Evolutionary conservation across 768 basidiomycete genomes (phyloP).

Genomic region (Holtermanniella nyarrowii): DNA sequence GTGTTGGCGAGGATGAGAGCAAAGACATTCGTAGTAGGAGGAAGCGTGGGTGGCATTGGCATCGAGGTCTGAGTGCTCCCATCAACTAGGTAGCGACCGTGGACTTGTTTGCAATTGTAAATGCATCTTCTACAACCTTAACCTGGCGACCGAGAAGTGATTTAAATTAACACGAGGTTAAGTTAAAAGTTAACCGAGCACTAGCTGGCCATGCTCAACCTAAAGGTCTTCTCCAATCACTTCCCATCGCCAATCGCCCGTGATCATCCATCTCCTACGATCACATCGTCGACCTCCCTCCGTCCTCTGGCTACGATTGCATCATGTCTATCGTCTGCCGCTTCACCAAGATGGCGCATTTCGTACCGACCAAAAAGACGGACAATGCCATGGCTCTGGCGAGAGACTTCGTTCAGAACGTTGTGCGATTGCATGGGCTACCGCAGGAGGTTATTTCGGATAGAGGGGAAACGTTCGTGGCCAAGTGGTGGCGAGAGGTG

Average conservation of each 20-base stretch:
- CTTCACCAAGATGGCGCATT: slow-evolving; percentile 43
- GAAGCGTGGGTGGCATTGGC: no score
- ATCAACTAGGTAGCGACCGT: no score
- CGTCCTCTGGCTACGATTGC: slow-evolving; percentile 33
- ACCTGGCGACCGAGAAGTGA: no score
- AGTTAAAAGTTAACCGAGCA: no score
- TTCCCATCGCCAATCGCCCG: slow-evolving; percentile 17
- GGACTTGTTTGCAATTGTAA: no score
- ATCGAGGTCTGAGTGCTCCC: no score
- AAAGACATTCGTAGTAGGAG: no score
- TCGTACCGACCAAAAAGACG: slow-evolving; percentile 43
- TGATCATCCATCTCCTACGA: slow-evolving; percentile 43
- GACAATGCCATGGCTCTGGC: no score
- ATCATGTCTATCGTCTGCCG: slow-evolving; percentile 43
- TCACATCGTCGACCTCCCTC: slow-evolving; percentile 2
- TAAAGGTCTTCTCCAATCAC: slow-evolving; percentile 37
- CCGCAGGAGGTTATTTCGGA: slow-evolving; percentile 29
- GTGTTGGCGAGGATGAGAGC: no score
- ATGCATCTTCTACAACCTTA: no score
- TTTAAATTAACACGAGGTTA: no score
- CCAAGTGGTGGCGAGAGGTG: slow-evolving; percentile 38
- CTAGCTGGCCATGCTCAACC: slow-evolving; percentile 42
- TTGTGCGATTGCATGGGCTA: slow-evolving; percentile 24
- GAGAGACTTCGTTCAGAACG: background rate
- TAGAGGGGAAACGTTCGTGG: slow-evolving; percentile 26